These are phyloP conservation scores for Somion occarium DNA, from an alignment of 1,284 basidiomycete species.

Conservation along the genomic window DNA sequence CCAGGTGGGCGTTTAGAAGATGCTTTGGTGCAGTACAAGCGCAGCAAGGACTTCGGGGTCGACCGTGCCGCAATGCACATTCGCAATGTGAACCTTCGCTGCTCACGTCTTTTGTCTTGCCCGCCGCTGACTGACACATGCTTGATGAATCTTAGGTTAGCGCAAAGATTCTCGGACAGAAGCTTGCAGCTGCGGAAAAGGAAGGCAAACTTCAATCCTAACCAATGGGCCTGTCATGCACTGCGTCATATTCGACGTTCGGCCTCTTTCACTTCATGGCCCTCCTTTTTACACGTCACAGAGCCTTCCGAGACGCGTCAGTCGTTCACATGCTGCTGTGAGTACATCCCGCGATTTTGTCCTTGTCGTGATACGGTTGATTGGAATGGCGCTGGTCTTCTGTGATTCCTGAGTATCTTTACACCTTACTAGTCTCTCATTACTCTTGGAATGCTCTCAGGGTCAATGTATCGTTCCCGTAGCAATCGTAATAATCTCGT, in stretches of 20 bases:
- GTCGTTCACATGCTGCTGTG: not conserved
- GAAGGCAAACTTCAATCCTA: conserved; percentile 23
- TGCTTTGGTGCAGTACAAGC: conserved; percentile 76
- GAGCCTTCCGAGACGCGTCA: not conserved
- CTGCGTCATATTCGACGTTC: not conserved
- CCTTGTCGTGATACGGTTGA: not conserved
- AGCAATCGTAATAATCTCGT: too few species aligned
- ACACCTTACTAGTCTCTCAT: too few species aligned
- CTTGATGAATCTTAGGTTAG: conserved; percentile 47
- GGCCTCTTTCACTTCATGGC: not conserved
- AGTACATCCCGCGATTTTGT: not conserved
- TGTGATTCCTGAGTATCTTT: too few species aligned
- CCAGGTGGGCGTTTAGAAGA: conserved; percentile 77
- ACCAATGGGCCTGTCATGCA: conserved; percentile 1
- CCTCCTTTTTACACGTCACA: not conserved
- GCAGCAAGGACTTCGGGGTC: conserved; percentile 74
- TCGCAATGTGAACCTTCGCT: conserved; percentile 53
- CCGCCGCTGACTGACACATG: conserved; percentile 4
- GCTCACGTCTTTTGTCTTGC: conserved; percentile 10
- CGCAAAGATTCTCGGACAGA: conserved; percentile 75
- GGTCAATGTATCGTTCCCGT: too few species aligned
- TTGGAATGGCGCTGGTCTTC: not conserved
- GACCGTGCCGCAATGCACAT: conserved; percentile 84
- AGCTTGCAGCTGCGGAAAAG: conserved; percentile 45
- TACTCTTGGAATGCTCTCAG: too few species aligned